These are phyloP conservation scores for Penicillium glabrum DNA, from an alignment of 2,329 filamentous ascomycete genomes.

Conservation along the genomic window DNA sequence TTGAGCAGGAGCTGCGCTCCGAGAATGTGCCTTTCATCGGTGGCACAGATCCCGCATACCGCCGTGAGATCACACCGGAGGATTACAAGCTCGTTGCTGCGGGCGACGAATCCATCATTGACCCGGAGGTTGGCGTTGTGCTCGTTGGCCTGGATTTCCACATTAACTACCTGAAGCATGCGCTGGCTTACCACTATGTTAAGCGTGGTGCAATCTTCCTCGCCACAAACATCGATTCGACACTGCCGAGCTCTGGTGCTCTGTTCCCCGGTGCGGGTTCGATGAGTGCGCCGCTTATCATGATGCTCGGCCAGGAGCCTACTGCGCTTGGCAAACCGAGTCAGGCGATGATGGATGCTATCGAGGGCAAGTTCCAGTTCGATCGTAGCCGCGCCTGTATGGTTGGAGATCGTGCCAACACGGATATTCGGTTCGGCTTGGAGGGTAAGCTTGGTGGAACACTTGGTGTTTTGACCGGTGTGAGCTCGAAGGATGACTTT, in stretches of 20 bases:
- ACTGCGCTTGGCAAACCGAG: conserved; percentile 88
- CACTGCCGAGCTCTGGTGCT: conserved; percentile 74
- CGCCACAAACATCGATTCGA: conserved; percentile 90
- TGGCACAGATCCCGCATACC: conserved; percentile 76
- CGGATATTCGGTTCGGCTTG: conserved; percentile 93
- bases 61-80: conserved; percentile 74
- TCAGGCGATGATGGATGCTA: conserved; percentile 98
- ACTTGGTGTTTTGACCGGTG: conserved; percentile 85
- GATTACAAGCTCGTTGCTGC: conserved; percentile 77
- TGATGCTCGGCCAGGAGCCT: conserved; percentile 69
- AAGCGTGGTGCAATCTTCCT: conserved; percentile 77
- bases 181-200: conserved; percentile 83
- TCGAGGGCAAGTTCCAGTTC: conserved; percentile 92
- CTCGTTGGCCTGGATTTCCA: conserved; percentile 91
- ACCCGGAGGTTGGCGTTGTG: conserved; percentile 86
- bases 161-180: conserved; percentile 90
- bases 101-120: conserved; percentile 69
- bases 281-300: conserved; percentile 72
- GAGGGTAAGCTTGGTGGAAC: conserved; percentile 90
- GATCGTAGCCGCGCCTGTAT: conserved; percentile 85
- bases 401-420: conserved; percentile 91
- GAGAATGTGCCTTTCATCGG: conserved; percentile 81
- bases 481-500: conserved; percentile 77
- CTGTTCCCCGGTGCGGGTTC: conserved; percentile 92
- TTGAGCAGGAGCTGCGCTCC: conserved; percentile 80